phyloP scores from a whole-genome alignment of 306 rosid species.

The Heteromeles arbutifolia region DNA sequence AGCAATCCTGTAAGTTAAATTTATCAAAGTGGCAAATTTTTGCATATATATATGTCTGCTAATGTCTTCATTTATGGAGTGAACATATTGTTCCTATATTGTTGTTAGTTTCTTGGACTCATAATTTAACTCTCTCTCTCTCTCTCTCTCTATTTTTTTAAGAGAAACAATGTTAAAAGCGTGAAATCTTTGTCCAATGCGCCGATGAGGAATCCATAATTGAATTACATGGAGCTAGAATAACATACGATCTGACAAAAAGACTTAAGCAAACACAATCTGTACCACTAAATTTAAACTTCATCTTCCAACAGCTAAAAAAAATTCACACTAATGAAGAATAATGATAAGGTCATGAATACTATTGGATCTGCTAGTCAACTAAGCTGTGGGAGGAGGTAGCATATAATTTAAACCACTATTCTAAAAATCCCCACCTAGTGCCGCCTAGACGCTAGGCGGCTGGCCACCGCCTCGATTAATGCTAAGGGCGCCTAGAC shows the following conservation, averaged over 20 bases:
- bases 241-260: background rate
- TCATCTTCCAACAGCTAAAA: background rate
- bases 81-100: background rate
- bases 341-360: background rate
- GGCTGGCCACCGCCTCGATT: no score
- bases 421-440: no score
- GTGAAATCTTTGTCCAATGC: background rate
- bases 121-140: background rate
- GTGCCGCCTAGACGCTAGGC: no score
- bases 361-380: background rate
- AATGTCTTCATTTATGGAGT: background rate
- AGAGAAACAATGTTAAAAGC: background rate
- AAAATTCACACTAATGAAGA: background rate
- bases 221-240: background rate
- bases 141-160: background rate
- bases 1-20: constrained; percentile 92
- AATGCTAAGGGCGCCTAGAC: no score
- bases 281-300: no score
- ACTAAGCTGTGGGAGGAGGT: background rate
- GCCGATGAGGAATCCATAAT: background rate
- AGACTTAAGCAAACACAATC: background rate
- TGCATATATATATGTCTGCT: constrained; percentile 5
- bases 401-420: background rate
- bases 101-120: background rate
- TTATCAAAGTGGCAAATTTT: constrained; percentile 1